Conservation (phyloP, 768 basidiomycete genomes). For the Tricholoma terreum region DNA sequence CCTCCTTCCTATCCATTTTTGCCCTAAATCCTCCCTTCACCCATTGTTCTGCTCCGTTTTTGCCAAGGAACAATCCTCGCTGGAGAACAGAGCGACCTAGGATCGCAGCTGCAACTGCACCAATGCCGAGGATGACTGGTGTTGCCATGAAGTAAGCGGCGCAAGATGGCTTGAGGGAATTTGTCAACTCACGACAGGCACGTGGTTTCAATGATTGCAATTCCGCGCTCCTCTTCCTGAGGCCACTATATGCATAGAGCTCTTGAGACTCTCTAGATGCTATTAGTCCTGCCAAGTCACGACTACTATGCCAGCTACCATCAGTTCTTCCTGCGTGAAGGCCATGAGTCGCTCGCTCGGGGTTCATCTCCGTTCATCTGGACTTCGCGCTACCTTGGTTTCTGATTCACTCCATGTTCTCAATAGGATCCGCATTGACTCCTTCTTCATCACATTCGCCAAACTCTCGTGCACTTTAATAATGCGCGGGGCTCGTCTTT, state of each 20-base stretch:
- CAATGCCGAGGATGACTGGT: constrained; percentile 71
- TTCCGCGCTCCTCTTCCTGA: too few relatives aligned
- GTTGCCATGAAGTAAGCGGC: too few relatives aligned
- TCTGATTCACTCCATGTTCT: not conserved
- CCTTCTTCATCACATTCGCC: not conserved
- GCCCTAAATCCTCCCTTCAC: constrained; percentile 90
- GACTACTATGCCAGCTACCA: too few relatives aligned
- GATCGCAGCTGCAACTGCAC: constrained; percentile 73
- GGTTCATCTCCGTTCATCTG: not conserved
- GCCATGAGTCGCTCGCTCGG: too few relatives aligned
- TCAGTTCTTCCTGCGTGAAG: too few relatives aligned
- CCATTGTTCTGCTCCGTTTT: constrained; percentile 76
- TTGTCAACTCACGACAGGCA: too few relatives aligned
- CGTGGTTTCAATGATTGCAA: too few relatives aligned
- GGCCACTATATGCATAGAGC: too few relatives aligned
- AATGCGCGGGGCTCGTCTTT: not conserved
- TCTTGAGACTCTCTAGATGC: too few relatives aligned
- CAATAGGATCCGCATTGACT: not conserved
- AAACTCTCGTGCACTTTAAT: not conserved
- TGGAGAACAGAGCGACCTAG: constrained; percentile 71
- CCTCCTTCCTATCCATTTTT: constrained; percentile 97
- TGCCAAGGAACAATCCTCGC: constrained; percentile 55
- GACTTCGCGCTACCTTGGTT: not conserved
- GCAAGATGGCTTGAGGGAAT: too few relatives aligned
- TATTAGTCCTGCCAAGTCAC: too few relatives aligned